phyloP scores from a whole-genome alignment of 495 filamentous ascomycete species.

The Hypoxylon fuscum region DNA sequence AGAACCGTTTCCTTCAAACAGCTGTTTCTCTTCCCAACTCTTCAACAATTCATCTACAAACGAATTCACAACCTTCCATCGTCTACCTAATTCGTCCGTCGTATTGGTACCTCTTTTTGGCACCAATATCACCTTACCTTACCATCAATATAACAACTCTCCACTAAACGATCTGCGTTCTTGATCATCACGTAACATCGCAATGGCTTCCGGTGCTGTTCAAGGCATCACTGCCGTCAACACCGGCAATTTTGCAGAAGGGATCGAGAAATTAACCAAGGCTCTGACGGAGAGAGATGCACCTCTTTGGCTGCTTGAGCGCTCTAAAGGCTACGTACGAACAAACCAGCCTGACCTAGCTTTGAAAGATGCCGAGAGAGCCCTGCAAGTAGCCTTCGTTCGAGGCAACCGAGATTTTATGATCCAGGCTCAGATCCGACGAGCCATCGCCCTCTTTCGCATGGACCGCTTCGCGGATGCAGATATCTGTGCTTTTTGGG shows the following conservation, averaged over 20 bases:
- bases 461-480: constrained; percentile 80
- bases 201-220: constrained; percentile 44
- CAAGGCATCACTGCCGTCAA: constrained; percentile 66
- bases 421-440: constrained; percentile 79
- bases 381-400: constrained; percentile 71
- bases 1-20: too few relatives aligned
- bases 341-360: constrained; percentile 61
- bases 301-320: constrained; percentile 85
- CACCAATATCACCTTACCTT: too few relatives aligned
- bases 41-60: too few relatives aligned
- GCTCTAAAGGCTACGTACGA: constrained; percentile 83
- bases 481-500: constrained; percentile 72
- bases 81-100: background rate
- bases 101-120: too few relatives aligned
- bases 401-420: constrained; percentile 85
- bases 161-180: too few relatives aligned
- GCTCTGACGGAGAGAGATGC: constrained; percentile 76
- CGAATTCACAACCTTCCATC: background rate
- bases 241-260: constrained; percentile 68
- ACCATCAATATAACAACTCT: too few relatives aligned
- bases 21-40: too few relatives aligned
- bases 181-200: constrained; percentile 31
- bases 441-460: constrained; percentile 76
- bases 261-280: constrained; percentile 76
- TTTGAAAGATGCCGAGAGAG: constrained; percentile 82